A percentile compares a stretch with the other conserved stretches of the same genome.
Evolutionary conservation across 345 rosid species (phyloP).

Genomic region (Syzygium aromaticum): DNA sequence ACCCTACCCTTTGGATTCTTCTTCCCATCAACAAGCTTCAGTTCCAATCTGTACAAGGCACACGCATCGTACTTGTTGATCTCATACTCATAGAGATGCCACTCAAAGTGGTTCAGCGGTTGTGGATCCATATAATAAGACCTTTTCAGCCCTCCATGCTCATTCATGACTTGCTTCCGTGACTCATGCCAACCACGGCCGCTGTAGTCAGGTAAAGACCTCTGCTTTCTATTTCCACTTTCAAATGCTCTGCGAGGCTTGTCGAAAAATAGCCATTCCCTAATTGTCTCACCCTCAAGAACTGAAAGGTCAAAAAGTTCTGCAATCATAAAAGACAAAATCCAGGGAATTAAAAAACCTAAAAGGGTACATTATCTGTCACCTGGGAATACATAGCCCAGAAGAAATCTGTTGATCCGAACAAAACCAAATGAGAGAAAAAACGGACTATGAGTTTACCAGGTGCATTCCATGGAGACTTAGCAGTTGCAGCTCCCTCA

Average conservation of each 20-base stretch:
- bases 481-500: conserved; percentile 99
- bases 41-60: conserved; percentile 88
- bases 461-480: conserved; percentile 99
- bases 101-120: conserved; percentile 78
- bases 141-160: conserved; percentile 85
- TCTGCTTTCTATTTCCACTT: conserved; percentile 96
- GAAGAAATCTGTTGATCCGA: background rate
- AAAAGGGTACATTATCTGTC: background rate
- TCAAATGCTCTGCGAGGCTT: conserved; percentile 96
- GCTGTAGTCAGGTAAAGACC: conserved; percentile 92
- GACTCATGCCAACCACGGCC: conserved; percentile 99
- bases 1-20: conserved; percentile 70
- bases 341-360: conserved; percentile 2
- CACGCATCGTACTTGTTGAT: conserved; percentile 88
- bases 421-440: background rate
- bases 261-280: conserved; percentile 99
- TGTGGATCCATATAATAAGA: conserved; percentile 99
- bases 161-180: conserved; percentile 92
- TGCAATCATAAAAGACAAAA: conserved; percentile 26
- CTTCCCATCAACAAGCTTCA: conserved; percentile 92
- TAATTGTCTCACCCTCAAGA: conserved; percentile 78
- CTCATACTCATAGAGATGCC: conserved; percentile 99
- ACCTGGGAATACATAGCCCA: background rate
- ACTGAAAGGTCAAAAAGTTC: conserved; percentile 91
- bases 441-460: conserved; percentile 29